phyloP scores from a whole-genome alignment of 306 rosid genomes.

The Hippophae gyantsensis region DNA sequence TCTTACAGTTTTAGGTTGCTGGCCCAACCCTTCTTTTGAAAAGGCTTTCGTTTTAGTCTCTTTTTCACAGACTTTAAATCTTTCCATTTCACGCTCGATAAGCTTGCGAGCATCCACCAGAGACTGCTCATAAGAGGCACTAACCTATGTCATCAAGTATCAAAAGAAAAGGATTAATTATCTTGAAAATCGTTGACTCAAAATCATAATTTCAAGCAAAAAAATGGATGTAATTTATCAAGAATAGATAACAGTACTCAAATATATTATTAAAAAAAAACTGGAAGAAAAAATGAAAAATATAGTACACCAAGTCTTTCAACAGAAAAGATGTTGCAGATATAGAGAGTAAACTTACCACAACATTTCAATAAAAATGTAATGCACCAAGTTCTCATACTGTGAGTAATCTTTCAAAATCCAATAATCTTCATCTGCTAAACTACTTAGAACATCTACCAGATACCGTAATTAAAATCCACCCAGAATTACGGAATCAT shows the following conservation, averaged over 20 bases:
- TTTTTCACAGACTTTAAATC: slow-evolving; percentile 93
- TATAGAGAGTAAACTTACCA: too few relatives aligned
- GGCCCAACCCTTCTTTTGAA: slow-evolving; percentile 96
- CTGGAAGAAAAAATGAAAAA: too few relatives aligned
- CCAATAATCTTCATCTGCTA: too few relatives aligned
- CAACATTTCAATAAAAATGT: too few relatives aligned
- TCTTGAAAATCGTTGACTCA: slow-evolving; percentile 12
- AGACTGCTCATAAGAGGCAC: slow-evolving; percentile 97
- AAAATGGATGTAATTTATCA: slow-evolving; percentile 5
- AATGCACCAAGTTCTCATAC: too few relatives aligned
- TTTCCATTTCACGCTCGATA: slow-evolving; percentile 97
- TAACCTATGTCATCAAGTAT: slow-evolving; percentile 54
- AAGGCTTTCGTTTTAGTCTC: slow-evolving; percentile 97
- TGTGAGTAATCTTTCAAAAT: too few relatives aligned
- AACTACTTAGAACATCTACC: too few relatives aligned
- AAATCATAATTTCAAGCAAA: slow-evolving; percentile 7
- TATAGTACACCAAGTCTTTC: too few relatives aligned
- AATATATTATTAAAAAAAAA: background rate
- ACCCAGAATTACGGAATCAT: too few relatives aligned
- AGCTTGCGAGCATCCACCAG: slow-evolving; percentile 92
- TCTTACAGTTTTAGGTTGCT: slow-evolving; percentile 94
- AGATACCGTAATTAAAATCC: too few relatives aligned
- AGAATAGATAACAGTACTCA: background rate
- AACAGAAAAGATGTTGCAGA: too few relatives aligned
- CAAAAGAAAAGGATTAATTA: slow-evolving; percentile 27